Evolutionary conservation across 495 filamentous ascomycete genomes (phyloP).

Genomic region (Aspergillus mulundensis): DNA sequence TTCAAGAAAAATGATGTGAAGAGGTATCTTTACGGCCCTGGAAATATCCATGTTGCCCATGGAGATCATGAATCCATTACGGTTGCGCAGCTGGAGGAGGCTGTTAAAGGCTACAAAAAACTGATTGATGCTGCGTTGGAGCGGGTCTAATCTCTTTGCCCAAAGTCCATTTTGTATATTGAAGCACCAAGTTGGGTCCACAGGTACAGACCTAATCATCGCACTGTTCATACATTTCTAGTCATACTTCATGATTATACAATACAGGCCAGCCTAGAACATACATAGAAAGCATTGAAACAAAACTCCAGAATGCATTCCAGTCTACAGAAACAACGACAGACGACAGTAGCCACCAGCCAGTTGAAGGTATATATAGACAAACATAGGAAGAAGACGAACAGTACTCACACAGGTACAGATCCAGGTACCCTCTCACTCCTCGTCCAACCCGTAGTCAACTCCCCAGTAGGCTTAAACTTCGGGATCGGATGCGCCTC

Average conservation of each 20-base stretch:
- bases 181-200: background rate
- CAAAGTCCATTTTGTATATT: background rate
- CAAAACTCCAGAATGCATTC: background rate
- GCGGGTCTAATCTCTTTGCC: constrained; percentile 11
- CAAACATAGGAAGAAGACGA: background rate
- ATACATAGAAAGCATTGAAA: background rate
- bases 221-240: background rate
- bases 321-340: background rate
- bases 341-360: background rate
- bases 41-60: constrained; percentile 85
- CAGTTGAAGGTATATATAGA: background rate
- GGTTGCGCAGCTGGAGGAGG: constrained; percentile 61
- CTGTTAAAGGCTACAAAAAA: constrained; percentile 67
- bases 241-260: background rate
- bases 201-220: background rate
- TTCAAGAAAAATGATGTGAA: constrained; percentile 47
- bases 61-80: constrained; percentile 76
- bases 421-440: constrained; percentile 30
- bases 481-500: constrained; percentile 89
- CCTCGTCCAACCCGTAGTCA: constrained; percentile 85
- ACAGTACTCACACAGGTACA: background rate
- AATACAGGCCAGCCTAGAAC: background rate
- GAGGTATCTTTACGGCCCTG: constrained; percentile 85
- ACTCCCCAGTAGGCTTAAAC: constrained; percentile 72
- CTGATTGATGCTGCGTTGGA: constrained; percentile 61